Evolutionary conservation across 192 early-diverging fungal species (phyloP).

Genomic region (Pilobolus umbonatus): DNA sequence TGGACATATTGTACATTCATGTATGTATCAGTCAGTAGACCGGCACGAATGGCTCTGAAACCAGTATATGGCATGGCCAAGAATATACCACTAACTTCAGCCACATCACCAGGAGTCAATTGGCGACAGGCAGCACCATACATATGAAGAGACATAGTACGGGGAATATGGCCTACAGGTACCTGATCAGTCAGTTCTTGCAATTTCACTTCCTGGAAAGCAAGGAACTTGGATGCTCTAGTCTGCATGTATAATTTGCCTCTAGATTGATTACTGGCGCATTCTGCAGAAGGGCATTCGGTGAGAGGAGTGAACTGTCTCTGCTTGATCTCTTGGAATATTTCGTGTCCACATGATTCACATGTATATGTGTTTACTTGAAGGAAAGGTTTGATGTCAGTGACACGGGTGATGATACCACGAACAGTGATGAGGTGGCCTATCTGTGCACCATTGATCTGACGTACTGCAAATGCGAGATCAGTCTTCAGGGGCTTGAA

Average conservation of each 20-base stretch:
- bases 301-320: slow-evolving; percentile 74
- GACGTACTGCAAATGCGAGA: slow-evolving; percentile 75
- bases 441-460: slow-evolving; percentile 73
- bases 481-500: slow-evolving; percentile 68
- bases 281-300: slow-evolving; percentile 76
- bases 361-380: slow-evolving; percentile 87
- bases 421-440: slow-evolving; percentile 85
- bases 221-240: slow-evolving; percentile 85
- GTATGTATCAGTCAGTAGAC: slow-evolving; percentile 92
- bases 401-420: slow-evolving; percentile 91
- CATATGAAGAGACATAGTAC: slow-evolving; percentile 90
- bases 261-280: slow-evolving; percentile 72
- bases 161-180: slow-evolving; percentile 97
- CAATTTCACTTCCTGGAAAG: slow-evolving; percentile 95
- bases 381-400: slow-evolving; percentile 89
- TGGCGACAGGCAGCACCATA: slow-evolving; percentile 72
- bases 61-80: slow-evolving; percentile 91
- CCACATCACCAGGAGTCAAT: slow-evolving; percentile 86
- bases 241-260: slow-evolving; percentile 89
- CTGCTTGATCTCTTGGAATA: slow-evolving; percentile 87
- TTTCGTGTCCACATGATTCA: slow-evolving; percentile 91
- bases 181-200: slow-evolving; percentile 99
- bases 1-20: slow-evolving; percentile 84
- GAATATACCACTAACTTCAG: slow-evolving; percentile 80
- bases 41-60: slow-evolving; percentile 84